These are phyloP conservation scores for Candida koratica DNA, from an alignment of 805 yeast genomes.

Conservation along the genomic window DNA sequence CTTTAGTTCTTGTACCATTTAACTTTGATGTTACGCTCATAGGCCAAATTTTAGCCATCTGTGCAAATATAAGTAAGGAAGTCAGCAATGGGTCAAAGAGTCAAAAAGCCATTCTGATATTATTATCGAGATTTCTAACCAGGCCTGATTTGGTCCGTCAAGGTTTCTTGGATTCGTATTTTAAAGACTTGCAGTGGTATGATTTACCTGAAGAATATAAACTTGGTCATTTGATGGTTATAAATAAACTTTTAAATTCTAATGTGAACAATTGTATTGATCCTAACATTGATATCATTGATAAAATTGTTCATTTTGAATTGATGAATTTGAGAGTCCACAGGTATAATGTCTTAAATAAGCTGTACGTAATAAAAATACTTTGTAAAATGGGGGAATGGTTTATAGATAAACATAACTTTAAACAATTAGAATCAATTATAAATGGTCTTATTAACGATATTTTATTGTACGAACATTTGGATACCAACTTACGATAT, in stretches of 20 bases:
- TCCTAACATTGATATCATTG: background rate
- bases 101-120: conserved; percentile 48
- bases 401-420: conserved; percentile 22
- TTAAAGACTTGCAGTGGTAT: conserved; percentile 19
- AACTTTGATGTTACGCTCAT: conserved; percentile 41
- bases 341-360: conserved; percentile 1
- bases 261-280: conserved; percentile 2
- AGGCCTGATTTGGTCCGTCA: conserved; percentile 41
- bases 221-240: conserved; percentile 39
- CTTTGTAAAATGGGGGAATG: conserved; percentile 34
- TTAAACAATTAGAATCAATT: conserved; percentile 43
- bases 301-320: conserved; percentile 15
- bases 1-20: conserved; percentile 73
- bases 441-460: conserved; percentile 45
- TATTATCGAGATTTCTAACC: conserved; percentile 52
- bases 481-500: conserved; percentile 58
- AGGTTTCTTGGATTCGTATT: conserved; percentile 18
- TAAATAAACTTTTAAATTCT: conserved; percentile 37
- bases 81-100: conserved; percentile 51
- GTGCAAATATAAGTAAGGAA: conserved; percentile 25
- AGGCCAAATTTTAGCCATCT: conserved; percentile 31
- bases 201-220: conserved; percentile 12
- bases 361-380: conserved; percentile 31
- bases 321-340: conserved; percentile 1
- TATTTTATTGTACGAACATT: conserved; percentile 29